These are phyloP conservation scores for Fistulinella cinereoalba DNA, from an alignment of 1,284 basidiomycete species.

Conservation along the genomic window DNA sequence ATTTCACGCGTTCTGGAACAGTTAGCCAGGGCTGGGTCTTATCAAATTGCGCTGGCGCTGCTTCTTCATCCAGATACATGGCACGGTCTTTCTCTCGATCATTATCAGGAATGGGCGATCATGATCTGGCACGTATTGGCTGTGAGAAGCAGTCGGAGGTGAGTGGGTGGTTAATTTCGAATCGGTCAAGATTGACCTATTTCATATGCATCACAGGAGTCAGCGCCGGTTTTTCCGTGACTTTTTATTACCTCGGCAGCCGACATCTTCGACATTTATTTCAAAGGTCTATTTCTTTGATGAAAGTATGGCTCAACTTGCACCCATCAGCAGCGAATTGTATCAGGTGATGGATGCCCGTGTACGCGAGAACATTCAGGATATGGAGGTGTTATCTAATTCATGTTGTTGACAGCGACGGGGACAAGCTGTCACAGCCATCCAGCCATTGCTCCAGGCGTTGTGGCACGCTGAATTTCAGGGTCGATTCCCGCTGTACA, in stretches of 20 bases:
- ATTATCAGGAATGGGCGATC: constrained; percentile 66
- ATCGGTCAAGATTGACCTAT: constrained; percentile 5
- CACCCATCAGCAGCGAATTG: constrained; percentile 59
- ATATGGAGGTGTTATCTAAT: constrained; percentile 3
- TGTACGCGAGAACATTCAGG: constrained; percentile 38
- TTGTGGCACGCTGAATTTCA: constrained; percentile 80
- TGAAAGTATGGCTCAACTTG: constrained; percentile 31
- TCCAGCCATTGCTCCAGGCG: constrained; percentile 65
- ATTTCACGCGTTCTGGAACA: constrained; percentile 34
- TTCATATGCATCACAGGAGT: constrained; percentile 40
- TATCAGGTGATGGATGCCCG: constrained; percentile 61
- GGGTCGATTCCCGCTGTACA: constrained; percentile 60
- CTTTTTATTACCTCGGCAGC: constrained; percentile 58
- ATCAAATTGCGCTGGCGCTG: constrained; percentile 56
- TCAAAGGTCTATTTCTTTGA: constrained; percentile 53
- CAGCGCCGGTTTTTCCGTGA: constrained; percentile 64
- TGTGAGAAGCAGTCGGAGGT: constrained; percentile 67
- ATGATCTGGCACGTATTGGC: constrained; percentile 75
- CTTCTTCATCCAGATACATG: constrained; percentile 69
- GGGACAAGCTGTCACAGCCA: constrained; percentile 58
- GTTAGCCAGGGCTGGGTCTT: constrained; percentile 67
- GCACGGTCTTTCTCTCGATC: constrained; percentile 58
- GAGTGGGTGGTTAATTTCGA: constrained; percentile 22
- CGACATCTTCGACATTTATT: constrained; percentile 45
- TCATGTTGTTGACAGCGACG: constrained; percentile 35